These are phyloP conservation scores for Zymoseptoria ardabiliae DNA, from an alignment of 2,329 filamentous ascomycete species.

Conservation along the genomic window DNA sequence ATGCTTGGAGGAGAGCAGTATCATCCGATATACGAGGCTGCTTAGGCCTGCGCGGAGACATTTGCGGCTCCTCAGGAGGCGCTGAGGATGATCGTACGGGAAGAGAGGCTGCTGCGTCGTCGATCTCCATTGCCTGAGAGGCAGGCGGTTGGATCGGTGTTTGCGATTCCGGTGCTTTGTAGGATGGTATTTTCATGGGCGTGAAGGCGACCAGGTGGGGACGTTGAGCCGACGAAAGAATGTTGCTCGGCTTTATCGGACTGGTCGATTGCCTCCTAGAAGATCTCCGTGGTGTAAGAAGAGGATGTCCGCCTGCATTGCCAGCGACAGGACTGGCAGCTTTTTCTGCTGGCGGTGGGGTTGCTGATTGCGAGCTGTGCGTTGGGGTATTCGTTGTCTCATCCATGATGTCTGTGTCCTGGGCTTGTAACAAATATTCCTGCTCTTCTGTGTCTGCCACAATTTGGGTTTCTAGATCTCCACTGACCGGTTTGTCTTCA, in stretches of 20 bases:
- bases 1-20: constrained; percentile 43
- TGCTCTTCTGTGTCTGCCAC: not conserved
- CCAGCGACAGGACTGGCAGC: constrained; percentile 14
- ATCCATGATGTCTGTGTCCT: not conserved
- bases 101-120: not conserved
- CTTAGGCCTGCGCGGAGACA: constrained; percentile 17
- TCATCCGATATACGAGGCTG: constrained; percentile 37
- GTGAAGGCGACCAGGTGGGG: constrained; percentile 26
- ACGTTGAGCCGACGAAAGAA: constrained; percentile 4
- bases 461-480: not conserved
- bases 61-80: constrained; percentile 28
- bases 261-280: constrained; percentile 24
- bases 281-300: constrained; percentile 19
- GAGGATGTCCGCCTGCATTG: constrained; percentile 13
- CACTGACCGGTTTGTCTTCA: not conserved
- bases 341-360: not conserved
- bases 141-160: constrained; percentile 7
- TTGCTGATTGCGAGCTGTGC: not conserved
- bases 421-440: not conserved
- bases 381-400: not conserved
- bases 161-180: not conserved
- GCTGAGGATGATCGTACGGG: constrained; percentile 23
- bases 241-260: constrained; percentile 19
- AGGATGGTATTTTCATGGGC: constrained; percentile 18
- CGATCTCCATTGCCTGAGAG: not conserved